Conservation (phyloP, 1,139 yeast genomes). For the Torulaspora pretoriensis region DNA sequence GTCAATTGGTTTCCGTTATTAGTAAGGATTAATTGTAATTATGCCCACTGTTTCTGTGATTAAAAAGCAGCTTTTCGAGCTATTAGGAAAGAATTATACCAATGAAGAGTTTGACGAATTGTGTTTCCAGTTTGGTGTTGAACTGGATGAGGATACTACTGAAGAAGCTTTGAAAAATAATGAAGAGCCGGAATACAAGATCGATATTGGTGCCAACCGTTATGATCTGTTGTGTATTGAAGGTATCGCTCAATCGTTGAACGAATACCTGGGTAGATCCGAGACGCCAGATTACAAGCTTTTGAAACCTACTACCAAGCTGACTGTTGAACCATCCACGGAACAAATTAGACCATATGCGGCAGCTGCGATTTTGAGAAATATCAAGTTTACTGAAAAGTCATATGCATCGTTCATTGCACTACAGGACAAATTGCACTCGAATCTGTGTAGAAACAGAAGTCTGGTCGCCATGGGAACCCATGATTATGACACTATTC, state of each 20-base stretch:
- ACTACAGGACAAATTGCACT: conserved; percentile 91
- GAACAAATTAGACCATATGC: conserved; percentile 82
- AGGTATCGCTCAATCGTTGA: conserved; percentile 93
- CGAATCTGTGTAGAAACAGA: conserved; percentile 94
- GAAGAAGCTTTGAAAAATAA: conserved; percentile 68
- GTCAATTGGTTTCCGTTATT: background rate
- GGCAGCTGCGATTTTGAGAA: conserved; percentile 87
- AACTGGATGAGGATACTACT: conserved; percentile 89
- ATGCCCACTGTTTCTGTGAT: conserved; percentile 98
- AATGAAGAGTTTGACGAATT: conserved; percentile 94
- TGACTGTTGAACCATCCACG: conserved; percentile 74
- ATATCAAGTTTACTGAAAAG: conserved; percentile 74
- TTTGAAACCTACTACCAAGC: conserved; percentile 54
- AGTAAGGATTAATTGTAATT: background rate
- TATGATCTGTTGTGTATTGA: conserved; percentile 97
- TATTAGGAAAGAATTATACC: conserved; percentile 75
- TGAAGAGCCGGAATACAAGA: conserved; percentile 93
- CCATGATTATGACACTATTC: conserved; percentile 80
- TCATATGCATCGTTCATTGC: conserved; percentile 92
- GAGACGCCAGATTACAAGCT: conserved; percentile 64
- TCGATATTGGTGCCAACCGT: conserved; percentile 97
- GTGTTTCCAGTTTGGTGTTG: conserved; percentile 96
- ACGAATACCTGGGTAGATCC: conserved; percentile 74
- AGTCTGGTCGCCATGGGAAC: conserved; percentile 98
- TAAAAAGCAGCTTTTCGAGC: conserved; percentile 81